Conservation (phyloP, 306 rosid species). For the Begonia peltatifolia region DNA sequence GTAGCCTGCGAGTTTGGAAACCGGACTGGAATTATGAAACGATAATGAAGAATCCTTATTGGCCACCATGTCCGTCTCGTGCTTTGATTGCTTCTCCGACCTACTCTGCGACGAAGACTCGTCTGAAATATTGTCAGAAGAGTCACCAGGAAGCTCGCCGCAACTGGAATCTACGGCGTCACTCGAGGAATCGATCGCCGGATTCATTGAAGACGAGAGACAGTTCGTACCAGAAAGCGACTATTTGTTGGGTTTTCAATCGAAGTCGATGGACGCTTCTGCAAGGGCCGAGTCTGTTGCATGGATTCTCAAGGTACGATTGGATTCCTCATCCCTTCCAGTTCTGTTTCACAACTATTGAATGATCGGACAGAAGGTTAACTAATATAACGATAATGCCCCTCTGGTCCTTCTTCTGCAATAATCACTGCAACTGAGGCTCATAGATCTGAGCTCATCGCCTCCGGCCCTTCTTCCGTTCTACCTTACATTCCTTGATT, state of each 20-base stretch:
- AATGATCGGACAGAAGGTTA: conserved; percentile 9
- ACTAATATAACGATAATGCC: conserved; percentile 25
- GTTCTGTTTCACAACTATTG: background rate
- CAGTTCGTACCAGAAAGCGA: conserved; percentile 73
- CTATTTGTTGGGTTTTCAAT: conserved; percentile 43
- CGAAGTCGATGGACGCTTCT: conserved; percentile 48
- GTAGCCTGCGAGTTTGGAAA: background rate
- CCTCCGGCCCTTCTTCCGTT: conserved; percentile 2
- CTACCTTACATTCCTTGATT: too few species aligned
- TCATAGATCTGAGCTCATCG: conserved; percentile 17
- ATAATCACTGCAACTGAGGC: background rate
- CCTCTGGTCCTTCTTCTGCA: conserved; percentile 2
- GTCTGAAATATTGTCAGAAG: conserved; percentile 46
- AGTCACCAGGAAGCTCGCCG: conserved; percentile 50
- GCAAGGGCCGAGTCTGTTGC: conserved; percentile 76
- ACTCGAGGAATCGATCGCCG: conserved; percentile 59
- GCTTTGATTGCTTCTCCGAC: conserved; percentile 45
- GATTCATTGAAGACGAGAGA: conserved; percentile 64
- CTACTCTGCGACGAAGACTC: conserved; percentile 70
- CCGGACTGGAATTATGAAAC: conserved; percentile 16
- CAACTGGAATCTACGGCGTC: conserved; percentile 30
- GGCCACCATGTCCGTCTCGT: conserved; percentile 60
- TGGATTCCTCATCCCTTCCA: background rate
- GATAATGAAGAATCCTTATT: conserved; percentile 35
- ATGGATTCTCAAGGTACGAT: conserved; percentile 90